phyloP scores from a whole-genome alignment of 768 basidiomycete species.

The Lactifluus echinatus region DNA sequence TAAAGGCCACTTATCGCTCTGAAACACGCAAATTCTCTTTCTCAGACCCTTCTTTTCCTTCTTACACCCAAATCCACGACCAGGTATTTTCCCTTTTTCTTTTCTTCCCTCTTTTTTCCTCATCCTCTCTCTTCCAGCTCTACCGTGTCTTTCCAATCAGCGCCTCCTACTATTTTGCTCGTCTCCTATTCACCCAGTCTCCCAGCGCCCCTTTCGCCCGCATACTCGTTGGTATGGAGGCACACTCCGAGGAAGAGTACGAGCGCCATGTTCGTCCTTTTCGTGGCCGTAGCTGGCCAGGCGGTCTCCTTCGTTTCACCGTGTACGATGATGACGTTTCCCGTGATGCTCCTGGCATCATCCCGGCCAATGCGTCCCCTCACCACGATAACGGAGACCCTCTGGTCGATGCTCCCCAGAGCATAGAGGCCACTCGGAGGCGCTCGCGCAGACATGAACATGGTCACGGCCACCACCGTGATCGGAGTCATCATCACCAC shows the following conservation, averaged over 20 bases:
- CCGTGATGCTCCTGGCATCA: constrained; percentile 1
- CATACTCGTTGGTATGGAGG: constrained; percentile 54
- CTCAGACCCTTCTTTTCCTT: constrained; percentile 46
- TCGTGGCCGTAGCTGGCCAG: constrained; percentile 43
- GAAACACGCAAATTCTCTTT: constrained; percentile 67
- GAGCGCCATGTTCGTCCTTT: constrained; percentile 40
- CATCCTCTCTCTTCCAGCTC: constrained; percentile 36
- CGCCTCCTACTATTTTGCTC: constrained; percentile 52
- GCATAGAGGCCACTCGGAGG: neutral
- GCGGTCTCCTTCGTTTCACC: constrained; percentile 53
- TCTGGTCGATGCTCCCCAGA: neutral
- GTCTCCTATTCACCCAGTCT: constrained; percentile 56
- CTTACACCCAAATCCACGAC: constrained; percentile 48
- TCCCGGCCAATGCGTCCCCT: neutral
- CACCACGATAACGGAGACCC: neutral
- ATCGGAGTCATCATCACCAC: neutral
- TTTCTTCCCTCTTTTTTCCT: neutral
- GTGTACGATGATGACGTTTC: constrained; percentile 48
- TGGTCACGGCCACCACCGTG: constrained; percentile 6
- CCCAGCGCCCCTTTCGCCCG: constrained; percentile 44
- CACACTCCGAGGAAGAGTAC: constrained; percentile 53
- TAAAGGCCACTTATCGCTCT: constrained; percentile 66
- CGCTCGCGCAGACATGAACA: constrained; percentile 4
- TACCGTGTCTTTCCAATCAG: constrained; percentile 60
- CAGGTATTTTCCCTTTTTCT: constrained; percentile 37